These are phyloP conservation scores for Neltuma alba DNA, from an alignment of 306 rosid genomes.

Conservation along the genomic window DNA sequence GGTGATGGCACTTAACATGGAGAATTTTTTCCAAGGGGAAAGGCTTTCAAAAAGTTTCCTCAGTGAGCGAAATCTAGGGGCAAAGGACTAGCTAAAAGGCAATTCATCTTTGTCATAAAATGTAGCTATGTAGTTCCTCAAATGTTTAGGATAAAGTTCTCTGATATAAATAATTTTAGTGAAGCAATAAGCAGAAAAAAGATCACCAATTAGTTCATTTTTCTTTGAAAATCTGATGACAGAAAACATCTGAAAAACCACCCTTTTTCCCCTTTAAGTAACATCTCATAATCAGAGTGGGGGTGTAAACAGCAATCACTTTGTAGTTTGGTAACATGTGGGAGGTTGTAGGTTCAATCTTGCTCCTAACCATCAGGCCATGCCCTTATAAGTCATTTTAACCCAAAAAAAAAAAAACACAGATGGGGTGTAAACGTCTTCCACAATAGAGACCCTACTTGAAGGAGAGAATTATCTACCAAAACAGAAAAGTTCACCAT, in stretches of 20 bases:
- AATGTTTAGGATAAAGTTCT: too few species aligned
- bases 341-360: too few species aligned
- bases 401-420: too few species aligned
- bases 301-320: not conserved
- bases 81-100: not conserved
- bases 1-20: not conserved
- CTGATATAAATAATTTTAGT: too few species aligned
- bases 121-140: too few species aligned
- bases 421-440: not conserved
- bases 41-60: not conserved
- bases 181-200: not conserved
- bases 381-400: too few species aligned
- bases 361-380: too few species aligned
- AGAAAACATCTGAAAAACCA: not conserved
- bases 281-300: not conserved
- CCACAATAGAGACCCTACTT: not conserved
- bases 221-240: not conserved
- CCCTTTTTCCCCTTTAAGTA: not conserved
- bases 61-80: too few species aligned
- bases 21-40: not conserved
- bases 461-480: not conserved
- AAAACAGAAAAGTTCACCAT: not conserved
- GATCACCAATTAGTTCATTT: not conserved
- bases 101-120: too few species aligned
- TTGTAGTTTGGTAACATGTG: too few species aligned